Base-by-base conservation (phyloP, 768 basidiomycete genomes). In the Mrakia blollopis region DNA sequence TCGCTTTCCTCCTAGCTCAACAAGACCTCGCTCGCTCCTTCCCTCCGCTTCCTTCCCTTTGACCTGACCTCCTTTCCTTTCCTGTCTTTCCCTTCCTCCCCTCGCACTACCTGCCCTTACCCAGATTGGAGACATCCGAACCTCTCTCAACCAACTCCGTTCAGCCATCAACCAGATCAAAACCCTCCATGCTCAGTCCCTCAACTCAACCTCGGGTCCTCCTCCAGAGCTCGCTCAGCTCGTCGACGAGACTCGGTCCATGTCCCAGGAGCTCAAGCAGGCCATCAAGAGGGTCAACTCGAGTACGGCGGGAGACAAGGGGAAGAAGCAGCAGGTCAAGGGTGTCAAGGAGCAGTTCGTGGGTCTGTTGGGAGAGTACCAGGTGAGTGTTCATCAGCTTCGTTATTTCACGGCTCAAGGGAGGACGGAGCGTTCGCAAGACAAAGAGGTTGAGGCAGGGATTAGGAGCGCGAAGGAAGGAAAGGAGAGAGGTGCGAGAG, bases 271-370 rank as follows among this genome's bases (percentile, higher is more conserved):
- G 39, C 83, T 84, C 81, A 84, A 85, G 75, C 80, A 82, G 72
- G 84, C 83, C 76, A 85, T 83, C 75, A 84, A 85, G 78, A 78
- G 80, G 54, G 82, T 82, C 35, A 78, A 78, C 60, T 21, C 54
- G 80, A 80, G 76, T 82, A 84, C 81, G 14, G 32, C 44, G 16
- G 79, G 80, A 10, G 83, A 82, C 73, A 78, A 57, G 80, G 81
- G 78, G 50, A 79, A 67, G 82, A 83, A 80, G 79, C 81, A 79
- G 62, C 84, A 84, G 75, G 84, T 84, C 61, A 84, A 82, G 63
- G 83, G 81, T 30, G 80, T 84, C 79, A 85, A 85, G 83, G 83
- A 83, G 61, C 81, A 82, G 61, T 86, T 86, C 81, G 84, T 84
- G 78, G 80, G 83, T 32, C 80, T 84, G 61, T 80, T 86, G 63